Evolutionary conservation across 164 flowering plant species (phyloP), one percentile per base, ranked within the genome.

Genomic region (Liriodendron chinense): DNA sequence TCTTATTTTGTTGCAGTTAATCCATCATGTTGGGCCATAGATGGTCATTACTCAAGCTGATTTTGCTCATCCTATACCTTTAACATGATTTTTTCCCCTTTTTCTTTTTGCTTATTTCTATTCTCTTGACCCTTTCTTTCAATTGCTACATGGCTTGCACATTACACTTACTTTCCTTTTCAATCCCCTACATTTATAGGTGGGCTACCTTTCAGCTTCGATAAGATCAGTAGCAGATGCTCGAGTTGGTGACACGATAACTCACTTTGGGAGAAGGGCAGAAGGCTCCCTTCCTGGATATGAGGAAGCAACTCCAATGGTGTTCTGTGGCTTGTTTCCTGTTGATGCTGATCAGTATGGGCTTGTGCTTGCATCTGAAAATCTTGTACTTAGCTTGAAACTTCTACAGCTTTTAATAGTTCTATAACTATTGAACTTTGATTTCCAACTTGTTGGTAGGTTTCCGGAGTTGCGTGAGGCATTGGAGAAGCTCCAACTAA

Each of bases 191-290:
- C 47, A n/a, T 73, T 70, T 81, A 64, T 84, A 95, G 99, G 99
- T 96, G 28, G 99, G 99, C 56, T 96, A 96, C 80, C 85, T 96
- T 78, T 87, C 99, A 70, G 99, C 99, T 71, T 93, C 99, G 13
- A 89, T 96, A 83, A 85, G 94, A 82, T 89, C 98, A 72, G 99
- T 96, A 56, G 98, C 96, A 72, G 99, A 96, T 96, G 98, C 98
- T 7, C 87, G 96, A 77, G 99, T 96, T 71, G 99, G 99, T 75
- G 99, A 96, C 78, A 96, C 99, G 8, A 88, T 96, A 65, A 96
- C 99, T 70, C 91, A 85, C 71, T 84, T 80, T 79, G 75, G 73
- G 26, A 91, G 91, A 81, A 87, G 68, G 80, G 99, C 98, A 57
- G 91, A 87, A 50, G 78, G 80, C 59, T 87, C 94, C 49, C 82